Evolutionary conservation across 2,329 filamentous ascomycete genomes (phyloP).

Genomic region (Tolypocladium album): DNA sequence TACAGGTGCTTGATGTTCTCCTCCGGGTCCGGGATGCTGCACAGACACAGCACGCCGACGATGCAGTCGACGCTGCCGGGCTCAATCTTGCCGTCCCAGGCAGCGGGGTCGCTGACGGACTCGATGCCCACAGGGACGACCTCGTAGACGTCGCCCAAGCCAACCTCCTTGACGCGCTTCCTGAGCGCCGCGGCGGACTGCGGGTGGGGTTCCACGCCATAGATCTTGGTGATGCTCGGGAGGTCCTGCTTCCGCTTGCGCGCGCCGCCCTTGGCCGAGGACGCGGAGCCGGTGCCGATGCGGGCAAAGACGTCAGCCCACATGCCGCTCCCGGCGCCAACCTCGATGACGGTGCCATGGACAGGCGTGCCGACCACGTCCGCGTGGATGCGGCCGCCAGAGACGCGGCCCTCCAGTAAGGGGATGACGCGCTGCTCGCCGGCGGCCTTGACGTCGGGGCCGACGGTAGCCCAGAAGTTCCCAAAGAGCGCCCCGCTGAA

Average conservation of each 20-base stretch:
- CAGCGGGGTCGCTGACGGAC: conserved; percentile 31
- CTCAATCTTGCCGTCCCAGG: conserved; percentile 35
- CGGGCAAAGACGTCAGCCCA: conserved; percentile 45
- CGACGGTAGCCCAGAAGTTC: conserved; percentile 46
- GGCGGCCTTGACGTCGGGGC: conserved; percentile 35
- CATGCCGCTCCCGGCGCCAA: conserved; percentile 50
- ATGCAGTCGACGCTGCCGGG: conserved; percentile 46
- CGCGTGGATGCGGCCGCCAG: conserved; percentile 22
- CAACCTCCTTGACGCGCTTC: conserved; percentile 35
- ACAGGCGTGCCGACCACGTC: conserved; percentile 26
- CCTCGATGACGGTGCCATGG: conserved; percentile 45
- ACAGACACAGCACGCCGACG: conserved; percentile 50
- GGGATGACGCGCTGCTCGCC: conserved; percentile 36
- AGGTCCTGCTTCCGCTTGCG: conserved; percentile 10
- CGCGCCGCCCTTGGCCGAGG: conserved; percentile 4
- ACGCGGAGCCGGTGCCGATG: conserved; percentile 9
- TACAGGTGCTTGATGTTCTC: conserved; percentile 45
- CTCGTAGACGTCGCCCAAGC: conserved; percentile 46
- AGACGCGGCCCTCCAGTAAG: conserved; percentile 39
- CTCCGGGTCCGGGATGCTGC: conserved; percentile 51
- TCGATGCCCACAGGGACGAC: conserved; percentile 54
- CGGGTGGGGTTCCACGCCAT: conserved; percentile 54
- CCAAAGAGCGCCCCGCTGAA: conserved; percentile 47
- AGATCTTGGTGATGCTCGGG: conserved; percentile 34
- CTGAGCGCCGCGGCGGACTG: conserved; percentile 38